These are phyloP conservation scores for Datisca glomerata DNA, from an alignment of 306 rosid species.

Conservation along the genomic window DNA sequence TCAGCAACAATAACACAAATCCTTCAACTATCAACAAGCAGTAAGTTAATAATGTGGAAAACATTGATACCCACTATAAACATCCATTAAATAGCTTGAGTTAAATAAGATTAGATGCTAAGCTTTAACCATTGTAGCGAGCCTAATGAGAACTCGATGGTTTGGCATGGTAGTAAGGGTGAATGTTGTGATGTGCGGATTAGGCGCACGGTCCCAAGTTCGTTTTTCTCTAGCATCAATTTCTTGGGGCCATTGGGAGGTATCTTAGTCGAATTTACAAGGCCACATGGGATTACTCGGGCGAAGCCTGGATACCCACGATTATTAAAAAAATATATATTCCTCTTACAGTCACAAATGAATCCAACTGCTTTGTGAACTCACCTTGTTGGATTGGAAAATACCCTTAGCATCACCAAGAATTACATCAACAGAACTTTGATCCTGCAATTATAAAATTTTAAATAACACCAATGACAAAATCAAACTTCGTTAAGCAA, in stretches of 20 bases:
- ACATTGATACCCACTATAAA: not conserved
- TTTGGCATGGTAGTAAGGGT: no score
- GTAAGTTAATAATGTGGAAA: no score
- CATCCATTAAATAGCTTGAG: not conserved
- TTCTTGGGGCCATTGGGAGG: no score
- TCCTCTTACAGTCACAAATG: constrained; percentile 9
- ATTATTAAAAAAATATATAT: constrained; percentile 10
- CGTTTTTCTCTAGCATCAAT: no score
- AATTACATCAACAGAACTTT: constrained; percentile 48
- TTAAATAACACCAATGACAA: not conserved
- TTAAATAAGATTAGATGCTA: not conserved
- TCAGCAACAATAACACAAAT: not conserved
- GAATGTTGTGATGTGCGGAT: no score
- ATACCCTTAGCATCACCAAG: constrained; percentile 63
- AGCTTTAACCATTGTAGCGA: not conserved
- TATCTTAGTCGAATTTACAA: no score
- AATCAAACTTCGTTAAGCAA: no score
- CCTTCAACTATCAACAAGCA: no score
- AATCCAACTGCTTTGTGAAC: constrained; percentile 10
- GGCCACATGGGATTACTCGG: no score
- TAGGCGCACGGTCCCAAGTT: no score
- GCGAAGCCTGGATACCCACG: no score
- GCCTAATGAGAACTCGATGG: no score
- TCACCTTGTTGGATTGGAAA: constrained; percentile 79
- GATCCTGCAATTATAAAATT: constrained; percentile 34